Evolutionary conservation across 441 rosid species (phyloP), one percentile per base, ranked within the genome.

Genomic region (Euphorbia celastroides): DNA sequence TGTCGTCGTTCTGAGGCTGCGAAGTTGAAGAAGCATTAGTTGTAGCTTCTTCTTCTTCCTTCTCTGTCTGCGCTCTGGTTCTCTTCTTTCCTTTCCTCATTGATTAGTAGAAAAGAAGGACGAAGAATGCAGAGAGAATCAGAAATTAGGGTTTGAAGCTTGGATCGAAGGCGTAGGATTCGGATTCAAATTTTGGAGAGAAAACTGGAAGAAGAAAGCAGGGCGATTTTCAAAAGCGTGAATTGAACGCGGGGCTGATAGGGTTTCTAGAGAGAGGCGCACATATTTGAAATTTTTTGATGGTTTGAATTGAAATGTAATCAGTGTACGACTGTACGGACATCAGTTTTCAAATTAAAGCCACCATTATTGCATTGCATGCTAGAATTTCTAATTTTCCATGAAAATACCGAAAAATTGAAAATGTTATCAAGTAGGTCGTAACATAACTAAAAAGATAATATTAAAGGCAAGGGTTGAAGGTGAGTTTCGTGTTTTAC

Each of bases 11-110:
- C 62, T 72, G 72, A 22, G 36, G 7, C 51, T 48, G 31, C 20
- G 79, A 55, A 46, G 75, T 66, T 26, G 80, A 72, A 41, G 76
- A 63, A 42, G 65, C 76, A 58, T 78, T 66, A 54, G 66, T 75
- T 65, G 74, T 68, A 30, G 51, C 60, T 25, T 58, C 52, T 32
- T 70, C 79, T 34, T 67, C 67, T 51, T 19, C 59, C 63, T 65
- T 62, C 65, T 75, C 83, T 51, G 75, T 81, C 58, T 77, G 77
- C 72, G 14, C 76, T 44, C 77, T 82, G 78, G 78, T 86, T 68
- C 89, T 78, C 96, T 92, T 94, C 6, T 86, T 82, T 72, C 89
- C 91, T 58, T 83, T 91, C 85, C 65, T 81, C 96, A 89, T 92
- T 63, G 38, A 9, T 14, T 36, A 14, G n/a, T 28, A 38, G 48